A percentile compares a stretch with the other conserved stretches of the same genome.
phyloP scores from a whole-genome alignment of 768 basidiomycete genomes.

The Phylloporus sp. region DNA sequence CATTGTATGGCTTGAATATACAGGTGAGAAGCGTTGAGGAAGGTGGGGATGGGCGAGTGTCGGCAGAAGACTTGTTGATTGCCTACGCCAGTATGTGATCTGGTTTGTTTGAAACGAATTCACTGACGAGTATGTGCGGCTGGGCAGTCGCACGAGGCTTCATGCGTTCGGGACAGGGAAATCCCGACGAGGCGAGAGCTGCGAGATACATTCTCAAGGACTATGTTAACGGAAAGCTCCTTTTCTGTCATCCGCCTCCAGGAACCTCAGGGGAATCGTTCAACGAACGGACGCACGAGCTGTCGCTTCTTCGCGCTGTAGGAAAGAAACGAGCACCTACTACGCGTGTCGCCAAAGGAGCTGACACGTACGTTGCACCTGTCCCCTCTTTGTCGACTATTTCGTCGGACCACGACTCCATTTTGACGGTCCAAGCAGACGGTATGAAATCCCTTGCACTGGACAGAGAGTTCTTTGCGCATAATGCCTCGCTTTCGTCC shows the following conservation, averaged over 20 bases:
- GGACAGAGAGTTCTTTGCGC: slow-evolving; percentile 80
- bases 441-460: slow-evolving; percentile 58
- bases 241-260: slow-evolving; percentile 91
- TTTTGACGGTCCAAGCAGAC: slow-evolving; percentile 28
- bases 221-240: slow-evolving; percentile 90
- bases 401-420: slow-evolving; percentile 17
- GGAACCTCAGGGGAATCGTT: slow-evolving; percentile 58
- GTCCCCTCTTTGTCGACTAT: background rate
- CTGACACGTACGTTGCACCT: slow-evolving; percentile 70
- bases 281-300: slow-evolving; percentile 64
- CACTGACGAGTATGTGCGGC: slow-evolving; percentile 14
- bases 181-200: slow-evolving; percentile 93
- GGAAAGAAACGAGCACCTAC: slow-evolving; percentile 88
- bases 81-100: slow-evolving; percentile 83
- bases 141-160: slow-evolving; percentile 84
- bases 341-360: slow-evolving; percentile 78
- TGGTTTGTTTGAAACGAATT: background rate
- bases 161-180: slow-evolving; percentile 90
- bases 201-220: slow-evolving; percentile 93
- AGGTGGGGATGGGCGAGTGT: slow-evolving; percentile 71
- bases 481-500: slow-evolving; percentile 44
- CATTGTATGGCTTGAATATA: slow-evolving; percentile 81
- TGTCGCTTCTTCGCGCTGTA: slow-evolving; percentile 51
- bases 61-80: slow-evolving; percentile 77
- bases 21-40: slow-evolving; percentile 63